phyloP scores from a whole-genome alignment of 2,329 filamentous ascomycete species.

The Allantophomopsis lycopodina region DNA sequence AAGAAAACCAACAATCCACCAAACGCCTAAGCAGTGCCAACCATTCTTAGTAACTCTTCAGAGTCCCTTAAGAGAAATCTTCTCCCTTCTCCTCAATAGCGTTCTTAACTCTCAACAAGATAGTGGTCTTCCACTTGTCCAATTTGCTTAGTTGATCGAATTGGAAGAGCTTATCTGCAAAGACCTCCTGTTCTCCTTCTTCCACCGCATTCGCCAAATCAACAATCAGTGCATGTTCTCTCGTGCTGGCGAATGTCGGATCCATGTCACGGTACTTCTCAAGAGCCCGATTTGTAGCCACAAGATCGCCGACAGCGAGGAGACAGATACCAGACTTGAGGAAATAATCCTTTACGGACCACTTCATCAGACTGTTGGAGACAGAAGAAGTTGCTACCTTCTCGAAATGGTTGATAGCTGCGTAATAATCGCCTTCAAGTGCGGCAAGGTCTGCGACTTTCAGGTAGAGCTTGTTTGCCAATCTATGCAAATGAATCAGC shows the following conservation, averaged over 20 bases:
- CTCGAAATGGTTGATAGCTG: constrained; percentile 71
- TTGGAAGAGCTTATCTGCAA: constrained; percentile 75
- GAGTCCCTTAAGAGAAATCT: constrained; percentile 42
- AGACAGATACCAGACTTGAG: constrained; percentile 90
- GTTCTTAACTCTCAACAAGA: constrained; percentile 73
- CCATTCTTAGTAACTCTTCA: too few species aligned
- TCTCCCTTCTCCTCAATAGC: constrained; percentile 60
- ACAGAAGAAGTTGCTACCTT: constrained; percentile 66
- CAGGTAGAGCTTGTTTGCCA: constrained; percentile 87
- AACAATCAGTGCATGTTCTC: constrained; percentile 68
- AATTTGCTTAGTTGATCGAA: constrained; percentile 88
- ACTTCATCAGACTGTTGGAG: constrained; percentile 85
- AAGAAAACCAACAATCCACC: too few species aligned
- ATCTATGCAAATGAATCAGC: constrained; percentile 27
- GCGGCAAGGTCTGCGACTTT: constrained; percentile 85
- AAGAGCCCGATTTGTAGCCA: constrained; percentile 66
- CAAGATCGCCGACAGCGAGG: constrained; percentile 58
- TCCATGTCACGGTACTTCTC: constrained; percentile 74
- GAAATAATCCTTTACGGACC: constrained; percentile 91
- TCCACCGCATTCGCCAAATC: constrained; percentile 68
- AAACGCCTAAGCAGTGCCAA: too few species aligned
- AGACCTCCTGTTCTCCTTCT: constrained; percentile 66
- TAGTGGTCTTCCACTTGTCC: constrained; percentile 92
- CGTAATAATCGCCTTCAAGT: constrained; percentile 71
- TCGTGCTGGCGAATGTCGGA: constrained; percentile 59